Base-by-base conservation (phyloP, 768 basidiomycete species). In the Lentinula sp. region DNA sequence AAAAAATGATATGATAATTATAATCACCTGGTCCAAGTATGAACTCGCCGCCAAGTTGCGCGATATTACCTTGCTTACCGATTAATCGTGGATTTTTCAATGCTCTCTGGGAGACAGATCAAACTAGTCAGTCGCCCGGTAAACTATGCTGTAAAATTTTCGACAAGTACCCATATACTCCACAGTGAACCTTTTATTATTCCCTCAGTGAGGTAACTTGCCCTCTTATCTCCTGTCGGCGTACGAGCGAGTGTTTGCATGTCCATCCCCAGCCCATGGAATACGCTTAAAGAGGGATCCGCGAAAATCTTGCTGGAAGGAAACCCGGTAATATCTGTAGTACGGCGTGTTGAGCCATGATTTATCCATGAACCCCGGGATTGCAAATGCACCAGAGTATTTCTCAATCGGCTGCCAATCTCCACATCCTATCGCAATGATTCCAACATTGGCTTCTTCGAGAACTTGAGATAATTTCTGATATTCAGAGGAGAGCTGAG, bases 41-140 rank as follows among this genome's bases (percentile, higher is more conserved):
- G 57, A 86, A 87, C 28, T 88, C 86, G 2, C 85, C 85, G 4
- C 86, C 86, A 0, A 85, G 71, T 66, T 88, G 85, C 0, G 79
- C 76, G n/a, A 82, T 65, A 54, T 85, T 83, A 0, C 86, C 87
- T 59, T 85, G 81, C 66, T 85, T 85, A 0, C 85, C 85, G n/a
- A 84, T 73, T 16, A 80, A 71, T 1, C 64, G 65, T 0, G 80
- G 79, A 39, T 79, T 68, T 68, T 74, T 77, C 9, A 84, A 36
- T 1, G 78, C 74, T 28, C 78, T 77, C 39, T 69, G 63, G 75
- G 77, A 55, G 20, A 36, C 20, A 20, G 8, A 39, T 33, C 18
- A 5, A 4, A 16, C 36, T 46, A 13, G 18, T 37, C 4, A 15
- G 46, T 28, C 28, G 28, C 28, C 28, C 4, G 4, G 28, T 28